Percentiles rank a stretch among this genome's conserved stretches.
Conservation (phyloP, 2,329 filamentous ascomycete genomes). For the Cercospora citrullina region DNA sequence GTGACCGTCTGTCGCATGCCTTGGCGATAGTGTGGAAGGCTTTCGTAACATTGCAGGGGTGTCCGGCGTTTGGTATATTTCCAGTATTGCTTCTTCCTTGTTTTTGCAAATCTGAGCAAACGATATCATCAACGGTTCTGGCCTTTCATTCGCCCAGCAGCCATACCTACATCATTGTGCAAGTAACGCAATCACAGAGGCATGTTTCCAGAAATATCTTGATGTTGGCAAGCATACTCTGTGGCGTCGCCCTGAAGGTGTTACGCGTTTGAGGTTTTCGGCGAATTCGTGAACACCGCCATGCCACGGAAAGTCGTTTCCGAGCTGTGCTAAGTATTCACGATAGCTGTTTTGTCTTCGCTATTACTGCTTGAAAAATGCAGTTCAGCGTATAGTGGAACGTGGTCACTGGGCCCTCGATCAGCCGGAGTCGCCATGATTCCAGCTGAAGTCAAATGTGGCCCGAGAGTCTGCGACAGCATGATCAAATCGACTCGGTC, state of each 20-base stretch:
- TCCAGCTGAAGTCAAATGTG: slow-evolving; percentile 40
- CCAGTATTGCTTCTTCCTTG: background rate
- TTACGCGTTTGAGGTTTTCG: background rate
- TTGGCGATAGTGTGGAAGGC: background rate
- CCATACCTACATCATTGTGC: background rate
- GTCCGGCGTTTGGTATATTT: background rate
- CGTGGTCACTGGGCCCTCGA: slow-evolving; percentile 56
- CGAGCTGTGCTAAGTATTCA: background rate
- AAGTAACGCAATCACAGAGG: background rate
- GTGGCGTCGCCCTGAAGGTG: background rate
- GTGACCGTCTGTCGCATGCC: background rate
- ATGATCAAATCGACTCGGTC: slow-evolving; percentile 57
- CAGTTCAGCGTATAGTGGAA: slow-evolving; percentile 48
- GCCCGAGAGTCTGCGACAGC: slow-evolving; percentile 44
- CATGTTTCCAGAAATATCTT: background rate
- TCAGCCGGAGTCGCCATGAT: slow-evolving; percentile 48
- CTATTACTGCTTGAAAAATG: background rate
- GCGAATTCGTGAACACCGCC: background rate
- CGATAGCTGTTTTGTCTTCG: background rate
- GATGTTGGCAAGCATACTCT: background rate
- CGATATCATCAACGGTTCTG: background rate
- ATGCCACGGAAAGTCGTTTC: background rate
- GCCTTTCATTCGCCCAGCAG: background rate
- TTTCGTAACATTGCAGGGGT: background rate
- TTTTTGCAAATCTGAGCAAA: background rate